Evolutionary conservation across 352 stramenopile species (phyloP), one percentile per base, ranked within the genome.

Genomic region (Hyaloperonospora arabidopsidis): DNA sequence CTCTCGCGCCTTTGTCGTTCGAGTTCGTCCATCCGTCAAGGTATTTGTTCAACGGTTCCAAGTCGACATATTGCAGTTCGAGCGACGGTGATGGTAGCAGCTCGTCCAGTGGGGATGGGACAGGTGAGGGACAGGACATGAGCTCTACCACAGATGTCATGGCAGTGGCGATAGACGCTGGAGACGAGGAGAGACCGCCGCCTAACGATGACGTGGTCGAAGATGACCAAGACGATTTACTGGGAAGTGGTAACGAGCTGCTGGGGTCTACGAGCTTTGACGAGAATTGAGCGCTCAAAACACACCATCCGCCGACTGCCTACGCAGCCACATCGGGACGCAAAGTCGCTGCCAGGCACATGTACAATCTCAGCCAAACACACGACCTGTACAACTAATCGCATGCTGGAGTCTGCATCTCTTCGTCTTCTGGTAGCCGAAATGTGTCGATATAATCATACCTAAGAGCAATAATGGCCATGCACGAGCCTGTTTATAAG

Each of bases 181-280:
- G 70, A 1, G 59, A 79, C 32, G 57, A 72, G 22, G 61, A 59
- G 54, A 61, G 54, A 53, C 8, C 49, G 40, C 32, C 17, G 43
- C 11, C 45, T 0, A 55, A 17, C 10, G 55, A 64, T 5, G 69
- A 68, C 10, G 52, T 84, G 14, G 38, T 48, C 36, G 75, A 76
- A 23, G 72, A 83, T 11, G 71, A 86, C 13, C 73, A 86, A 57
- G 80, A 88, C 47, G 76, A 85, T 49, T 56, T 88, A 23, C 84
- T 90, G 75, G 77, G 76, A 28, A 88, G 77, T 49, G 77, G 79
- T 25, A 87, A 84, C 49, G 79, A 89, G 36, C 67, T 89, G 43
- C 51, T 89, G 49, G 67, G 71, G 28, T 72, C 68, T 51, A 73
- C 67, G 53, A 80, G 70, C 45, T 81, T 89, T 40, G 77, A 86